A percentile compares a stretch with the other conserved stretches of the same genome.
These are phyloP conservation scores for Stagonosporopsis vannaccii DNA, from an alignment of 2,329 filamentous ascomycete species.

Conservation along the genomic window DNA sequence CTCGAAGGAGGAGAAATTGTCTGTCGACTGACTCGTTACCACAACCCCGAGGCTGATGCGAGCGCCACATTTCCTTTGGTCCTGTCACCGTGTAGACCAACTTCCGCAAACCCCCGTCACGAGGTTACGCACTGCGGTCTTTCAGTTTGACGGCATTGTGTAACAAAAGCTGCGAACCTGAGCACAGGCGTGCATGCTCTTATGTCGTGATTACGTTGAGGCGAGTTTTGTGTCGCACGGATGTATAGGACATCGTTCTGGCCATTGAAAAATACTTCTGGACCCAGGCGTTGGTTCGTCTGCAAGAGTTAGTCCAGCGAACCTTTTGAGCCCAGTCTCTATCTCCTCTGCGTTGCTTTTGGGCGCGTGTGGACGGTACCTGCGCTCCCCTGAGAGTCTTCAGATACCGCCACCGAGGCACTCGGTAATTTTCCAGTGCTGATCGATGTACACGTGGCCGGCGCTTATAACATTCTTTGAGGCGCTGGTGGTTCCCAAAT, in stretches of 20 bases:
- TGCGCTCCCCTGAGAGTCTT: background rate
- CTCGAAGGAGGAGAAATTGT: slow-evolving; percentile 9
- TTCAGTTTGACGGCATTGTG: slow-evolving; percentile 4
- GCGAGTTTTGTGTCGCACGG: background rate
- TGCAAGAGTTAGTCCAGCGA: background rate
- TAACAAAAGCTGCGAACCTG: slow-evolving; percentile 1
- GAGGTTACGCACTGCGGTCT: background rate
- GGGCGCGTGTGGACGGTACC: background rate
- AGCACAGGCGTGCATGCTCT: slow-evolving; percentile 3
- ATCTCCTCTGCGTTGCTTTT: background rate
- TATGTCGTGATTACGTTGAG: slow-evolving; percentile 1
- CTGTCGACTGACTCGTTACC: slow-evolving; percentile 11
- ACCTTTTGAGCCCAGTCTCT: background rate
- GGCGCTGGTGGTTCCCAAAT: background rate
- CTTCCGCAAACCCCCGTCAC: background rate
- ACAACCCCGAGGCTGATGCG: slow-evolving; percentile 12
- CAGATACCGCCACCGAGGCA: background rate
- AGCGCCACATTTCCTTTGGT: slow-evolving; percentile 2
- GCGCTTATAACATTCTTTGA: background rate
- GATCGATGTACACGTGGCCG: background rate
- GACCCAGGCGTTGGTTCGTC: background rate
- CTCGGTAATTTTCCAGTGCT: background rate
- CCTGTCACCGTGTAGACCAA: background rate
- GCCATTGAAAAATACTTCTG: too few relatives aligned
- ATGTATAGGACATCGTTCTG: background rate